phyloP scores from a whole-genome alignment of 2,329 filamentous ascomycete genomes.

The Biscogniauxia sp. region DNA sequence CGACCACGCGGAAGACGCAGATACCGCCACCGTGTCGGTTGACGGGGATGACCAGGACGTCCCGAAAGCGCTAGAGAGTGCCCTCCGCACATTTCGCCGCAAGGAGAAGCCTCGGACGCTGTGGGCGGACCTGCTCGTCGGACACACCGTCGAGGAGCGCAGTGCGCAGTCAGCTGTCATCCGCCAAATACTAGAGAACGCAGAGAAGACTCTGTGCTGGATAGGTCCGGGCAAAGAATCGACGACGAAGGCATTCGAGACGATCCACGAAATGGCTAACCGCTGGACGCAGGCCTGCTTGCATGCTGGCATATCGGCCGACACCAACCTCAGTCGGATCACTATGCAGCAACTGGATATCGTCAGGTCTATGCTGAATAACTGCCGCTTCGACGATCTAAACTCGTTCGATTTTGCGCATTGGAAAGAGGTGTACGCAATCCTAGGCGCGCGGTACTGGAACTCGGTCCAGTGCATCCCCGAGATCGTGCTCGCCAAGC shows the following conservation, averaged over 20 bases:
- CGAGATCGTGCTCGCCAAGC: slow-evolving; percentile 20
- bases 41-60: slow-evolving; percentile 15
- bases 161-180: slow-evolving; percentile 12
- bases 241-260: slow-evolving; percentile 17
- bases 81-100: slow-evolving; percentile 21
- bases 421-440: slow-evolving; percentile 16
- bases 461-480: slow-evolving; percentile 14
- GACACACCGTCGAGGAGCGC: slow-evolving; percentile 20
- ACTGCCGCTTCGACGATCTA: slow-evolving; percentile 15
- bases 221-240: slow-evolving; percentile 15
- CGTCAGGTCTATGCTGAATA: slow-evolving; percentile 5
- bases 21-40: slow-evolving; percentile 9
- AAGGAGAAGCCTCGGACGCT: slow-evolving; percentile 19
- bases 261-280: slow-evolving; percentile 17
- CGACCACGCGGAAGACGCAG: slow-evolving; percentile 11
- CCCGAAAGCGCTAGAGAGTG: slow-evolving; percentile 16
- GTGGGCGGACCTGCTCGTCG: slow-evolving; percentile 23
- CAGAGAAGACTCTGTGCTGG: slow-evolving; percentile 26
- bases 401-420: slow-evolving; percentile 19
- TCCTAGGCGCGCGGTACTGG: slow-evolving; percentile 22
- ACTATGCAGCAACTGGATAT: slow-evolving; percentile 12
- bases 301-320: slow-evolving; percentile 10
- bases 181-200: slow-evolving; percentile 16
- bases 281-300: slow-evolving; percentile 12
- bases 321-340: neutral